Conservation (phyloP, 768 basidiomycete species). For the Russula compacta region DNA sequence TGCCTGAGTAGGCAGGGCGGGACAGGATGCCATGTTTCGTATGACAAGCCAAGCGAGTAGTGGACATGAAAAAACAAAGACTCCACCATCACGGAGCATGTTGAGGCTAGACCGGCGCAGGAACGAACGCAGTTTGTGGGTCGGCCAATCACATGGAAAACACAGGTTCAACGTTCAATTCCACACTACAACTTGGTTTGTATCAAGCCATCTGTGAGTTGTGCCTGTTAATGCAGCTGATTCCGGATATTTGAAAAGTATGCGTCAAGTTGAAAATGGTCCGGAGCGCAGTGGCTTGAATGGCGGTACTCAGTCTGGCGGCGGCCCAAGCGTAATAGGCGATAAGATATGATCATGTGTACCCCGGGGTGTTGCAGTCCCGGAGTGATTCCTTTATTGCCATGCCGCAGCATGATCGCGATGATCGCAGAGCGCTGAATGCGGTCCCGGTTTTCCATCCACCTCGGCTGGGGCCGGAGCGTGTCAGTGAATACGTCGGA, state of each 20-base stretch:
- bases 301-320: too few species aligned
- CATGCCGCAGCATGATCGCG: too few species aligned
- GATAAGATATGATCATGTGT: too few species aligned
- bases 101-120: background rate
- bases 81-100: too few species aligned
- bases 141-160: background rate
- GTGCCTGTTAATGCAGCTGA: constrained; percentile 39
- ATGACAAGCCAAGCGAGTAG: background rate
- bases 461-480: too few species aligned
- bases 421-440: too few species aligned
- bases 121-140: background rate
- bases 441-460: too few species aligned
- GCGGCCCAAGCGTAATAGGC: too few species aligned
- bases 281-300: constrained; percentile 30
- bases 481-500: too few species aligned
- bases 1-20: background rate
- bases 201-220: background rate
- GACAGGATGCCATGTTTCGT: background rate
- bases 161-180: background rate
- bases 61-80: background rate
- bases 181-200: constrained; percentile 38
- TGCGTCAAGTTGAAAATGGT: constrained; percentile 27
- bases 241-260: background rate
- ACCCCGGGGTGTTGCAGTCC: too few species aligned
- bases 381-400: too few species aligned